Base-by-base conservation (phyloP, 2,329 filamentous ascomycete genomes). In the Magnaporthales sp. region DNA sequence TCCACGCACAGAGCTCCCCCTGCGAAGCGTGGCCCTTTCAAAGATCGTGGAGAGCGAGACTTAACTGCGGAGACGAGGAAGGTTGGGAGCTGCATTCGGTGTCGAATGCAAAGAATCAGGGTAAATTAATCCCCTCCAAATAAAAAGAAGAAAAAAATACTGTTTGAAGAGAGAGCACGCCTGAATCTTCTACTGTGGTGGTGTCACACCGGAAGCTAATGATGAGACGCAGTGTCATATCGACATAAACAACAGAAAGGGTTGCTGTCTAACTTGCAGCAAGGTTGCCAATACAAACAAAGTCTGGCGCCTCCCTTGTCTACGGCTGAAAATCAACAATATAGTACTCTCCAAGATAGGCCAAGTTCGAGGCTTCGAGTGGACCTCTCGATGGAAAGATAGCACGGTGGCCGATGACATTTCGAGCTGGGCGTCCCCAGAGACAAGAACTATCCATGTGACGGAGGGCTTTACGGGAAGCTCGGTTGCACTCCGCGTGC, bases 241-340 rank as follows among this genome's bases (percentile, higher is more conserved):
- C 29, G 83, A 86, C 64, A 76, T 78, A 0, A 75, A 78, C 1
- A 77, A 85, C 67, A 79, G 80, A 24, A 73, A 73, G 9, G 84
- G 82, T 0, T 74, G 78, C 7, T 88, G 86, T 69, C 67, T 83
- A 24, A 83, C 83, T 3, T 88, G 86, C 74, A 79, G 79, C 67
- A 86, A 81, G 68, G 79, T 84, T 5, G 74, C 77, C n/a, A 79
- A 77, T 19, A 74, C 77, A 19, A 79, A 77, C n/a, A 84, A 81
- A 68, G 77, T 84, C 2, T 82, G 81, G 70, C 80, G 83, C 6
- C 79, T 86, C 58, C 84, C 84, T 9, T 88, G 86, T 70, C 76
- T 87, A 65, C 80, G 86, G n/a, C 84, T 84, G 73, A 88, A 87
- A 72, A 83, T 88, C 68, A 84, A 81, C 10, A 85, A 87, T 66